Percentiles rank a stretch among this genome's conserved stretches.
phyloP scores from a whole-genome alignment of 805 yeast species.

The Candida anglica region DNA sequence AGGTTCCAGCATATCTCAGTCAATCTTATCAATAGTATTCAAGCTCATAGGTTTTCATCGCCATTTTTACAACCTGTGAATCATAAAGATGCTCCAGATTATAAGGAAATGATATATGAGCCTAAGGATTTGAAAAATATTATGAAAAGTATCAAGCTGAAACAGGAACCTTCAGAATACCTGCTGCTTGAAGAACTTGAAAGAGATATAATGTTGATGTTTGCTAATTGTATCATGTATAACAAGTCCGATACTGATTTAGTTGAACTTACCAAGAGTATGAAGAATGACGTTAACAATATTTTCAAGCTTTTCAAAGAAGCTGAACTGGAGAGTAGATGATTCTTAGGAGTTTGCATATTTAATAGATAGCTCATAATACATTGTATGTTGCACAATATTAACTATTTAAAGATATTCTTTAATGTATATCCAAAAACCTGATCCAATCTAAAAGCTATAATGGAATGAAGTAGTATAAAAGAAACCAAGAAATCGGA shows the following conservation, averaged over 20 bases:
- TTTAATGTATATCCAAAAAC: no score
- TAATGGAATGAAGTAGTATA: no score
- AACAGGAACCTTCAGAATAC: slow-evolving; percentile 32
- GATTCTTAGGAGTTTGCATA: background rate
- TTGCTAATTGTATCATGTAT: slow-evolving; percentile 82
- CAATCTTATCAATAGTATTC: slow-evolving; percentile 59
- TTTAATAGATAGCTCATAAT: no score
- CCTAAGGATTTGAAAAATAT: slow-evolving; percentile 72
- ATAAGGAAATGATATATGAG: slow-evolving; percentile 52
- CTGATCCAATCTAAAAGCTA: no score
- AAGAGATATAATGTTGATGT: slow-evolving; percentile 69
- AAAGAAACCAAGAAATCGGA: no score
- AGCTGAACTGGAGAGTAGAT: slow-evolving; percentile 19
- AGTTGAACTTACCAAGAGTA: slow-evolving; percentile 58
- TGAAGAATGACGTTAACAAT: slow-evolving; percentile 64
- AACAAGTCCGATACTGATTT: slow-evolving; percentile 64
- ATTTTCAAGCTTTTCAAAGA: slow-evolving; percentile 58
- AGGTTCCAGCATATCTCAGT: slow-evolving; percentile 59
- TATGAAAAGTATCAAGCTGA: slow-evolving; percentile 47
- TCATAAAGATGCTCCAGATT: slow-evolving; percentile 64
- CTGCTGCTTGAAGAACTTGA: slow-evolving; percentile 61
- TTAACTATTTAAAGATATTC: no score
- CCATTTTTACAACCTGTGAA: slow-evolving; percentile 71
- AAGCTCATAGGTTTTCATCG: slow-evolving; percentile 69
- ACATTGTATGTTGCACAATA: no score